Evolutionary conservation across 768 basidiomycete genomes (phyloP).

Genomic region (Ramaria sp.): DNA sequence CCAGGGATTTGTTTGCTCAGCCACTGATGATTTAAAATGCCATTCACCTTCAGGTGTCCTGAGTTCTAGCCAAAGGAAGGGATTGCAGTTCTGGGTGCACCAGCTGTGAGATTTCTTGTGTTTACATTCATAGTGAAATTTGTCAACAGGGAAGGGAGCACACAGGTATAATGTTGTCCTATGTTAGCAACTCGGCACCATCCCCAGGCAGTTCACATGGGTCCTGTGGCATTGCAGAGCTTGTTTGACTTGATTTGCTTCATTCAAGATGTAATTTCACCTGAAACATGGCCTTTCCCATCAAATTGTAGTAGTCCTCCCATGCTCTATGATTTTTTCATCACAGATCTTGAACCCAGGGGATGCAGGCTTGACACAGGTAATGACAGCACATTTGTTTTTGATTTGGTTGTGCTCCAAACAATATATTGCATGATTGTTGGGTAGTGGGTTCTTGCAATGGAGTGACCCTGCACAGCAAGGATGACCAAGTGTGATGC

Average conservation of each 20-base stretch:
- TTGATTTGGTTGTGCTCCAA: not conserved
- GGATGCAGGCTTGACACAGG: not conserved
- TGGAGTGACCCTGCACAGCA: not conserved
- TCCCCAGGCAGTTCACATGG: no score
- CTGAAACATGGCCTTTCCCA: not conserved
- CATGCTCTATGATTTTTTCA: not conserved
- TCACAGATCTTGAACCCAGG: not conserved
- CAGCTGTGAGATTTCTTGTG: constrained; percentile 19
- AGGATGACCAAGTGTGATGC: not conserved
- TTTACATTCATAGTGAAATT: constrained; percentile 28
- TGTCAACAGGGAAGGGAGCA: constrained; percentile 22
- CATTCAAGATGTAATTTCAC: not conserved
- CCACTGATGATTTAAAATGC: constrained; percentile 26
- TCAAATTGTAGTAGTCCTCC: not conserved
- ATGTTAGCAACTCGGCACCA: no score
- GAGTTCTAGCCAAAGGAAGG: constrained; percentile 20
- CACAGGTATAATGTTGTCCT: no score
- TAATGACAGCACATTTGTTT: not conserved
- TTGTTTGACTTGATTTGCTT: not conserved
- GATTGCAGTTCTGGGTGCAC: constrained; percentile 24
- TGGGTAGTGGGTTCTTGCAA: not conserved
- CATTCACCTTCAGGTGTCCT: constrained; percentile 17
- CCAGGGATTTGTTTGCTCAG: constrained; percentile 28
- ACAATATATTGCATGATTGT: not conserved
- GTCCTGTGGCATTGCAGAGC: not conserved